A percentile compares a stretch with the other conserved stretches of the same genome.
Conservation (phyloP, 306 rosid species). For the Prunus salicina region DNA sequence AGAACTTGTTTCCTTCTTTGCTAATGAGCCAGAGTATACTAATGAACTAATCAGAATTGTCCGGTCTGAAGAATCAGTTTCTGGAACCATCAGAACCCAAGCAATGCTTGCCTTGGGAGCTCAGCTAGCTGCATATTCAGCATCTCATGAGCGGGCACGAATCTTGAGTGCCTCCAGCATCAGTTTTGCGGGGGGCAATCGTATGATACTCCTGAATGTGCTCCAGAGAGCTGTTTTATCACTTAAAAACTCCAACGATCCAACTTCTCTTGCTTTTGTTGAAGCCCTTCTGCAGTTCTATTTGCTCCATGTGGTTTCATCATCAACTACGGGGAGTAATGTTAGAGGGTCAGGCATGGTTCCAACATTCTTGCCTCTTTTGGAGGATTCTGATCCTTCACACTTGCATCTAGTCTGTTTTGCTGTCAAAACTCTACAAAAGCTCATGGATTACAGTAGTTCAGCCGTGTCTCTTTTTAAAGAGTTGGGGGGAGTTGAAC, state of each 20-base stretch:
- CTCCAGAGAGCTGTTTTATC: constrained; percentile 88
- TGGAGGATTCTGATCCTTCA: constrained; percentile 87
- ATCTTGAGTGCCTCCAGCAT: constrained; percentile 86
- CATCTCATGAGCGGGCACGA: constrained; percentile 92
- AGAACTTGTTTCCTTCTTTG: constrained; percentile 87
- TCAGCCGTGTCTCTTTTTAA: constrained; percentile 92
- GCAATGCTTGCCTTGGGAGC: constrained; percentile 99
- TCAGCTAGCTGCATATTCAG: constrained; percentile 91
- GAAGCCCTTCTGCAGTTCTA: constrained; percentile 98
- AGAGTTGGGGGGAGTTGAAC: constrained; percentile 92
- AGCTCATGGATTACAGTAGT: constrained; percentile 96
- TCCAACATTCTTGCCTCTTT: constrained; percentile 91
- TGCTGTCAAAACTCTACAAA: constrained; percentile 95
- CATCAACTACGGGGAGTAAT: constrained; percentile 87
- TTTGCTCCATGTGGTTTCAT: constrained; percentile 91
- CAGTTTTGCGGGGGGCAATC: constrained; percentile 93
- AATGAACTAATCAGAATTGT: constrained; percentile 90
- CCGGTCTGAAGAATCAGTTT: constrained; percentile 80
- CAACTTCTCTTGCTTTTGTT: constrained; percentile 85
- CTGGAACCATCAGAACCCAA: constrained; percentile 85
- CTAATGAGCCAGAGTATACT: constrained; percentile 93
- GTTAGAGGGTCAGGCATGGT: constrained; percentile 98
- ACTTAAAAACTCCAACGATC: constrained; percentile 76
- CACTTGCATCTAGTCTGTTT: constrained; percentile 91
- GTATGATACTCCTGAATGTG: constrained; percentile 89